Conservation (phyloP, 208 protist species). For the Leishmania tropica region DNA sequence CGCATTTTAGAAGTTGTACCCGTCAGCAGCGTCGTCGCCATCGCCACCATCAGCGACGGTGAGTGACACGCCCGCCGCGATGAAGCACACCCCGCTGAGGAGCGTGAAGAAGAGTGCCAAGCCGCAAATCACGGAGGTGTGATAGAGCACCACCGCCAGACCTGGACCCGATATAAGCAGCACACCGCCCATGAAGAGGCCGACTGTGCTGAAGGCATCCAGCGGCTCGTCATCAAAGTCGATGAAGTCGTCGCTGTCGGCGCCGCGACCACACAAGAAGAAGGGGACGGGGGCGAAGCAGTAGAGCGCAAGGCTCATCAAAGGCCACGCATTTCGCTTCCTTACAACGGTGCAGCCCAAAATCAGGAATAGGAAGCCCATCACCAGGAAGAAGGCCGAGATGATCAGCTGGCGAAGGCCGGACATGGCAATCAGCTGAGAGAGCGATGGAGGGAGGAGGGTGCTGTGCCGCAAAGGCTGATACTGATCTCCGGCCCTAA, state of each 20-base stretch:
- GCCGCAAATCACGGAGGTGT: conserved; percentile 49
- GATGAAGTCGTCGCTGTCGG: conserved; percentile 17
- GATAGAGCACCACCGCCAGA: conserved; percentile 61
- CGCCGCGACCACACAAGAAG: conserved; percentile 48
- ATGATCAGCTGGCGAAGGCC: conserved; percentile 51
- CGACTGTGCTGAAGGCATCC: conserved; percentile 42
- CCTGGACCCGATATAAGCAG: conserved; percentile 60
- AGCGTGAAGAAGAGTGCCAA: conserved; percentile 52
- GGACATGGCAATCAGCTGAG: conserved; percentile 26
- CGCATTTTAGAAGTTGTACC: conserved; percentile 42
- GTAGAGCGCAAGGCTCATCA: conserved; percentile 59
- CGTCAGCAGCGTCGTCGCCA: conserved; percentile 30
- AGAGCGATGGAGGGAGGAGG: background rate
- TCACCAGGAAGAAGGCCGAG: conserved; percentile 56
- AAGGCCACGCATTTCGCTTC: conserved; percentile 51
- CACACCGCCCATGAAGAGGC: conserved; percentile 70
- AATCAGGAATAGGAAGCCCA: conserved; percentile 61
- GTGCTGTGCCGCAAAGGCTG: background rate
- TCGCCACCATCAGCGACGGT: background rate
- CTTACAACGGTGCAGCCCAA: conserved; percentile 55
- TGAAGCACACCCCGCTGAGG: conserved; percentile 36
- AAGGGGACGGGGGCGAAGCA: conserved; percentile 61
- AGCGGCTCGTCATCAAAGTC: conserved; percentile 31
- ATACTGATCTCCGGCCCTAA: background rate
- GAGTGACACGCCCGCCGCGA: conserved; percentile 14